Conservation (phyloP, 768 basidiomycete genomes). For the Hortiboletus flavorubellus region DNA sequence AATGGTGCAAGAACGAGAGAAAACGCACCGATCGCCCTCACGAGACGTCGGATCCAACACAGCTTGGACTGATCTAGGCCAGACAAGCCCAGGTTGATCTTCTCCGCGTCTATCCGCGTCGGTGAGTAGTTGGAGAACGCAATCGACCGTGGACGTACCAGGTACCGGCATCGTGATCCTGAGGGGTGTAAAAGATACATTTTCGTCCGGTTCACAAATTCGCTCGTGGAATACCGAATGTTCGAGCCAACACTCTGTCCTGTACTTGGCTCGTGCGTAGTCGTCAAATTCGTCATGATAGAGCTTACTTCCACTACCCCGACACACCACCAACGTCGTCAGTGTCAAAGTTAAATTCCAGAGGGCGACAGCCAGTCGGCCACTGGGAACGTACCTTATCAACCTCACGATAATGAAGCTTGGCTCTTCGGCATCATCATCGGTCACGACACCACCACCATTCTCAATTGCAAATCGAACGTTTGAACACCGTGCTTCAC, state of each 20-base stretch:
- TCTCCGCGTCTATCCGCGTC: constrained; percentile 47
- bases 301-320: constrained; percentile 65
- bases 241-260: constrained; percentile 95
- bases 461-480: constrained; percentile 61
- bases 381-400: constrained; percentile 50
- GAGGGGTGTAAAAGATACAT: constrained; percentile 70
- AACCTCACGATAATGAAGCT: constrained; percentile 71
- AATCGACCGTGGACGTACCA: constrained; percentile 36
- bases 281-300: constrained; percentile 55
- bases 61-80: constrained; percentile 70
- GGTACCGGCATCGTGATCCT: constrained; percentile 52
- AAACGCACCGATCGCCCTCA: constrained; percentile 22
- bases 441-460: constrained; percentile 50
- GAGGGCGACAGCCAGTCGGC: background rate
- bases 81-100: constrained; percentile 63
- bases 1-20: background rate
- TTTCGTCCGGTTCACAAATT: constrained; percentile 64
- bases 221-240: constrained; percentile 73
- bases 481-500: constrained; percentile 57
- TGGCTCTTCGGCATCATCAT: constrained; percentile 46
- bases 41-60: constrained; percentile 49
- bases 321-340: background rate
- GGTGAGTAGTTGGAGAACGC: background rate
- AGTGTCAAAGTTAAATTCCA: background rate
- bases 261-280: constrained; percentile 49